Evolutionary conservation across 2,329 filamentous ascomycete species (phyloP).

Genomic region (Cephalotrichum gorgonifer): DNA sequence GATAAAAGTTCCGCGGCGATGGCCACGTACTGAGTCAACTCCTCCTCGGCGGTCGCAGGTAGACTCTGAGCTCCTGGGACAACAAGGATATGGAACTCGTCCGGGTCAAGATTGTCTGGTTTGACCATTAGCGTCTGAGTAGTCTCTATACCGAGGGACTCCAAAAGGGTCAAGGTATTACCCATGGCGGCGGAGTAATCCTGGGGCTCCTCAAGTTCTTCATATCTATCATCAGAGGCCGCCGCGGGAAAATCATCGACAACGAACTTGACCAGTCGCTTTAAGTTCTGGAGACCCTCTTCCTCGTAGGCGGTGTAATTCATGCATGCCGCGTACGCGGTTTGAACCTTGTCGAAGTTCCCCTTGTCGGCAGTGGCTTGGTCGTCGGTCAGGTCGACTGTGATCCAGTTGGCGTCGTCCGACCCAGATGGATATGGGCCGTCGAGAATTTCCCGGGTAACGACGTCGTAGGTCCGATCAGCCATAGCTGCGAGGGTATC

Average conservation of each 20-base stretch:
- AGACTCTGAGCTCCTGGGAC: slow-evolving; percentile 47
- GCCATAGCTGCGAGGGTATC: background rate
- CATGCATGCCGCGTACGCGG: slow-evolving; percentile 56
- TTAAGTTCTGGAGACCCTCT: slow-evolving; percentile 44
- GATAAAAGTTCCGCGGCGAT: too few species aligned
- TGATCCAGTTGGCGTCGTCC: too few species aligned
- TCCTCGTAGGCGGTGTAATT: slow-evolving; percentile 47
- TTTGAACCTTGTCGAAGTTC: slow-evolving; percentile 58
- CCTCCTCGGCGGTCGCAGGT: too few species aligned
- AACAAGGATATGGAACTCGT: slow-evolving; percentile 22
- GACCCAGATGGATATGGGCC: too few species aligned
- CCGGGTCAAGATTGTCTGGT: slow-evolving; percentile 32
- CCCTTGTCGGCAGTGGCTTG: slow-evolving; percentile 39
- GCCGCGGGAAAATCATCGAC: slow-evolving; percentile 32
- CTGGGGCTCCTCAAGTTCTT: too few species aligned
- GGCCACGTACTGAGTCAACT: too few species aligned
- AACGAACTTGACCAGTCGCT: too few species aligned
- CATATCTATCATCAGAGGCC: slow-evolving; percentile 13
- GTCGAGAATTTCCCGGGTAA: background rate
- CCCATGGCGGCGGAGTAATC: slow-evolving; percentile 17
- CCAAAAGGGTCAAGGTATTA: slow-evolving; percentile 35
- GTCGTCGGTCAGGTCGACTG: too few species aligned
- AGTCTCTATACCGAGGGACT: slow-evolving; percentile 30
- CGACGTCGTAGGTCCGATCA: background rate
- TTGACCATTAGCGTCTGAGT: slow-evolving; percentile 24